phyloP scores from a whole-genome alignment of 768 basidiomycete genomes.

The Sistotremastrum suecicum region DNA sequence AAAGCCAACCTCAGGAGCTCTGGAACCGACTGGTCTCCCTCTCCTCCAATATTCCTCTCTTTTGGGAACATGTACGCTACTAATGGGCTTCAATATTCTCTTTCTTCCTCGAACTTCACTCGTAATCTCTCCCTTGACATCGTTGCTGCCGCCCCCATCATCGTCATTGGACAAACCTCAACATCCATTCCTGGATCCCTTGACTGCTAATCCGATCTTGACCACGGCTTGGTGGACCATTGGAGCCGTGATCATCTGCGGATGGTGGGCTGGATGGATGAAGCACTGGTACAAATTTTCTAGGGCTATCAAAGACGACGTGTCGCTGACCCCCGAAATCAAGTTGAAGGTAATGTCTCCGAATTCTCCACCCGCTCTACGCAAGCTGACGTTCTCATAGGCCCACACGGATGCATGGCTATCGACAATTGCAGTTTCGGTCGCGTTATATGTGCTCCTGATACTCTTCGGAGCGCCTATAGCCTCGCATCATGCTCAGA shows the following conservation, averaged over 20 bases:
- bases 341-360: conserved; percentile 22
- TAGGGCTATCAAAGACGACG: background rate
- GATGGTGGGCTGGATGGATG: conserved; percentile 64
- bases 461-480: conserved; percentile 70
- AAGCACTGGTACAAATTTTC: conserved; percentile 32
- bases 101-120: conserved; percentile 54
- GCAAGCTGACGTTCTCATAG: conserved; percentile 21
- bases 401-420: conserved; percentile 34
- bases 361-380: conserved; percentile 1
- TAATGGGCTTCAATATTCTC: conserved; percentile 51
- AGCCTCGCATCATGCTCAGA: conserved; percentile 40
- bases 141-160: conserved; percentile 2
- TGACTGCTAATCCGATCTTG: conserved; percentile 44
- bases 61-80: conserved; percentile 51
- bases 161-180: conserved; percentile 30
- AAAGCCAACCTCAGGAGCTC: too few relatives aligned
- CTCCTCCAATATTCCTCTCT: conserved; percentile 48
- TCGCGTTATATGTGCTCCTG: conserved; percentile 32
- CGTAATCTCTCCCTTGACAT: conserved; percentile 9
- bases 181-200: conserved; percentile 47
- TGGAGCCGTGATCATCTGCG: conserved; percentile 41
- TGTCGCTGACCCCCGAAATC: conserved; percentile 18
- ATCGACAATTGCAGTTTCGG: conserved; percentile 36
- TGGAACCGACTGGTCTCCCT: conserved; percentile 21
- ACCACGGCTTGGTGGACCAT: conserved; percentile 44